A percentile compares a stretch with the other conserved stretches of the same genome.
These are phyloP conservation scores for Alternaria hordeiaustralica DNA, from an alignment of 2,329 filamentous ascomycete genomes.

Conservation along the genomic window DNA sequence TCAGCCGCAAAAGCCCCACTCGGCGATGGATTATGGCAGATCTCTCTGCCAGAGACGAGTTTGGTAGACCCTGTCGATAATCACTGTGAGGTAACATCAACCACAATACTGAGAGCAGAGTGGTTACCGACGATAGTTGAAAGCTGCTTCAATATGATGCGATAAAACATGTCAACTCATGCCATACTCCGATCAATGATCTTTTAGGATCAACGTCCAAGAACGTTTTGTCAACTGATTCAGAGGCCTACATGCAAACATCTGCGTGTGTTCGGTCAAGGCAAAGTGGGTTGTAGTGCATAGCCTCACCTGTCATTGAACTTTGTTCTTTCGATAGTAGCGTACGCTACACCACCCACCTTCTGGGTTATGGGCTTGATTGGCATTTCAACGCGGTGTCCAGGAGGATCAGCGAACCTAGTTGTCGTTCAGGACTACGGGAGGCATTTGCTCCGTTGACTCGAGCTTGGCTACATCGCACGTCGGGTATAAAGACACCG, in stretches of 20 bases:
- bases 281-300: neutral
- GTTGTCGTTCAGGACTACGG: neutral
- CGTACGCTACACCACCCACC: neutral
- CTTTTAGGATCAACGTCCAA: neutral
- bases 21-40: neutral
- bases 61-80: neutral
- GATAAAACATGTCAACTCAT: neutral
- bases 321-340: neutral
- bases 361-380: neutral
- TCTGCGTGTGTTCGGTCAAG: neutral
- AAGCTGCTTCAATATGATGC: neutral
- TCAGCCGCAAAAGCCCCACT: neutral
- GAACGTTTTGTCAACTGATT: neutral
- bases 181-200: neutral
- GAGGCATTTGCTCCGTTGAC: neutral
- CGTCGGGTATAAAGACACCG: conserved; percentile 4
- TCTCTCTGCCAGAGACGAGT: neutral
- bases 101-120: neutral
- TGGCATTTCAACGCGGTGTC: conserved; percentile 1
- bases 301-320: neutral
- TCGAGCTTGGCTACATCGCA: neutral
- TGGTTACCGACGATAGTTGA: neutral
- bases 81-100: neutral
- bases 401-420: conserved; percentile 4
- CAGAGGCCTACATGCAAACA: neutral